Evolutionary conservation across 441 rosid genomes (phyloP), one percentile per base, ranked within the genome.

Genomic region (Erodium moschatum): DNA sequence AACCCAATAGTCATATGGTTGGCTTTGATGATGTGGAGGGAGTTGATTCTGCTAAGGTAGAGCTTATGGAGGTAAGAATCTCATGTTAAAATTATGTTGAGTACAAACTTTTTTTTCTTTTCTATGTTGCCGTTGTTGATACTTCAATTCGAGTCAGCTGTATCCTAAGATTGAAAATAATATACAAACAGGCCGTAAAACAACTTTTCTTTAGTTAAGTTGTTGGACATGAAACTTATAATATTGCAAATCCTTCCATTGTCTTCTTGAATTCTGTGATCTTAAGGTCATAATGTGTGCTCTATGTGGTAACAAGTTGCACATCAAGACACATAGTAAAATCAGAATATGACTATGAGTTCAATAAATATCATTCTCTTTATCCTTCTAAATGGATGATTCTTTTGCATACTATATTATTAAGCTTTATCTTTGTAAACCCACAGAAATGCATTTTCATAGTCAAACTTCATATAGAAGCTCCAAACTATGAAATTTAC

Each of bases 1-100:
- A 84, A 6, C 81, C 92, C 24, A 83, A 83, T 67, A 87, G 77
- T 77, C 89, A 77, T 64, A 73, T 70, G 11, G 86, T 88, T 71
- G 81, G 85, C 68, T 93, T 93, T 44, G 91, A 93, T 75, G 97
- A 93, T 75, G 97, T 91, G 52, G 96, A 91, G 81, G 98, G 98
- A 4, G 98, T 93, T 76, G 96, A 93, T 76, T 70, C 86, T 75
- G 98, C 98, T 65, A 93, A 93, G 80, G 79, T 73, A 44, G 98
- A 93, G 84, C 98, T 91, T 64, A 81, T 87, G 79, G 98, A 93
- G 93, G 98, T 93, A 82, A 29, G 61, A 29, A 13, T 31, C 68
- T 76, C 29, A 66, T 69, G 72, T 65, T 64, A 21, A 52, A 38
- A 40, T 71, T 33, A 3, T 67, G 52, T 66, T 44, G 12, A 2